Evolutionary conservation across 2,329 filamentous ascomycete species (phyloP), one percentile per base, ranked within the genome.

Genomic region (Dactylella cylindrospora): DNA sequence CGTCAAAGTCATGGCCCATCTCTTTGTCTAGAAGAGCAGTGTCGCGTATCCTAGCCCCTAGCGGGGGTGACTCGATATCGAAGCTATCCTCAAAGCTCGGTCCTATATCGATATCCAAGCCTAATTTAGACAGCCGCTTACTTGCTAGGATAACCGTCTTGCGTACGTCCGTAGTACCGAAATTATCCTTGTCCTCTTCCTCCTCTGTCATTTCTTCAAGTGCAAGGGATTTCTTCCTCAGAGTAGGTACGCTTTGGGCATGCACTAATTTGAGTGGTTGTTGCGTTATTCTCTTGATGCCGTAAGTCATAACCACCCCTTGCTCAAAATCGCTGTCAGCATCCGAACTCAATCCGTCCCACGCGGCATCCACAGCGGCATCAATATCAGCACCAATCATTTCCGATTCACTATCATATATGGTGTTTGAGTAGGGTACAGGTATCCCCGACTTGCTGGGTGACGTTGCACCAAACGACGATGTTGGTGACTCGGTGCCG

Each of bases 311-410:
- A 43, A 76, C 77, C 6, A 80, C 76, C 17, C 77, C 73, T 23
- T 79, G 73, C 2, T 71, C 69, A 31, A 74, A 73, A 39, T 76
- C 72, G 28, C 74, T 70, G 19, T 72, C 70, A 38, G 74, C 68
- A 20, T 71, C 69, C 12, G 71, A 73, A 32, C 69, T 68, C 22
- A 86, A 86, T 70, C 95, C 90, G 71, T 95, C 86, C 72, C 97
- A 98, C 3, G 91, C 93, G 44, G 91, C 91, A 73, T 97, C 93
- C 6, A 97, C 90, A 10, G 93, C 93, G 19, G 90, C 91, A 74
- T 97, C 91, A 35, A 97, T 78, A 3, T 93, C 93, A 6, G 89
- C 90, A 73, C 96, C 88, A 50, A 67, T 66, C 53, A 62, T 65
- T 29, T 66, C 65, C 43, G 62, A 54, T 32, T 67, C 67, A 23